These are phyloP conservation scores for Eimeria maxima DNA, from an alignment of 169 alveolate species.

Conservation along the genomic window DNA sequence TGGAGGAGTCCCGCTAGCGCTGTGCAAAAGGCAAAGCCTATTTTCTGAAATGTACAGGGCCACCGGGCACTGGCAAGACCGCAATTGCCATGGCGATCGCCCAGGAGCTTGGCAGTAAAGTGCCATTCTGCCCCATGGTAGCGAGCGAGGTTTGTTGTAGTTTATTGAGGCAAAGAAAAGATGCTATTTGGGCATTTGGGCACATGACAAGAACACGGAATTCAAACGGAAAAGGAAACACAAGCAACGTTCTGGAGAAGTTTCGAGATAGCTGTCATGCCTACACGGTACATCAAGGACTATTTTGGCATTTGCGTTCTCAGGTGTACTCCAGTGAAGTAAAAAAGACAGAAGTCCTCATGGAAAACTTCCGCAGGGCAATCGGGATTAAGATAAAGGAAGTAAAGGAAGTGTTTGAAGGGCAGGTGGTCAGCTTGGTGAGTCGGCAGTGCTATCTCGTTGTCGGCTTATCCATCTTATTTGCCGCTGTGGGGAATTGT, in stretches of 20 bases:
- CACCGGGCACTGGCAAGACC: conserved; percentile 99
- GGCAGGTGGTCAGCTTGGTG: conserved; percentile 98
- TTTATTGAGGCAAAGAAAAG: neutral
- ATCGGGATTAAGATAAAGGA: conserved; percentile 99
- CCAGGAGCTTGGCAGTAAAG: conserved; percentile 99
- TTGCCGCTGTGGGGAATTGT: neutral
- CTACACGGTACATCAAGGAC: neutral
- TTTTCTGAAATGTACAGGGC: conserved; percentile 86
- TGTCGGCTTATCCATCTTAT: neutral
- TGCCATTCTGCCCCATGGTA: conserved; percentile 99
- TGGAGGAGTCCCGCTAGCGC: neutral
- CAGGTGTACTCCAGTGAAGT: conserved; percentile 97
- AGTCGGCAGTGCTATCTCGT: neutral
- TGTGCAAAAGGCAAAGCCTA: neutral
- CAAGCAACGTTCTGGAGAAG: neutral
- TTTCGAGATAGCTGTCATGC: neutral
- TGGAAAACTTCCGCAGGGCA: conserved; percentile 99
- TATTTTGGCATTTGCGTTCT: neutral
- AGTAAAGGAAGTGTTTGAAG: conserved; percentile 99
- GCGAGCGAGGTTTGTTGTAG: conserved; percentile 98
- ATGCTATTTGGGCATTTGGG: neutral
- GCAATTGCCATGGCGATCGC: conserved; percentile 99
- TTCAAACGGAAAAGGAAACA: neutral
- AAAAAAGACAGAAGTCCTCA: conserved; percentile 98
- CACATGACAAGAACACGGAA: neutral